A percentile compares a stretch with the other conserved stretches of the same genome.
These are phyloP conservation scores for Amoebophrya sp. DNA, from an alignment of 169 alveolate species.

Conservation along the genomic window DNA sequence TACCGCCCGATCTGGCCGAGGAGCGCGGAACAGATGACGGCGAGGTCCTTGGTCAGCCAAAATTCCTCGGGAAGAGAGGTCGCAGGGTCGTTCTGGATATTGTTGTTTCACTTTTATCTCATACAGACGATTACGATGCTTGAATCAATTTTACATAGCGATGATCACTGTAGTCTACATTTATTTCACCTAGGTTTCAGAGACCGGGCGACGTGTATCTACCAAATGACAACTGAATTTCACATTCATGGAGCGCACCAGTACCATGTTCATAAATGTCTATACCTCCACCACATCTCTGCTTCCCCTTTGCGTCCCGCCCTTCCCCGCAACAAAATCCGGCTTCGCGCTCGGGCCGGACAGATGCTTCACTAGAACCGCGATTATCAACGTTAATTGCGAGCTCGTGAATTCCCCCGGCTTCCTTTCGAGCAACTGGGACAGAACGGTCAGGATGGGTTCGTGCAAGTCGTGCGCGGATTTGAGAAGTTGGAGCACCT, in stretches of 20 bases:
- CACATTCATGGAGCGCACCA: background rate
- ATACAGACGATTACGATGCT: too few species aligned
- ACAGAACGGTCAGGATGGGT: background rate
- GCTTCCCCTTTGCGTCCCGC: too few species aligned
- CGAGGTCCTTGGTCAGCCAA: background rate
- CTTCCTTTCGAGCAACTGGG: background rate
- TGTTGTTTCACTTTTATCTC: too few species aligned
- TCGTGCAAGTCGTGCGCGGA: slow-evolving; percentile 1
- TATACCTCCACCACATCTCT: background rate
- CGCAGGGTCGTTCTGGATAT: too few species aligned
- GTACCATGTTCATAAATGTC: background rate
- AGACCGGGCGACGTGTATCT: too few species aligned
- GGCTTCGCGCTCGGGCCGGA: background rate
- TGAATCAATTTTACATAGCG: too few species aligned
- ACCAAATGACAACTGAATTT: background rate
- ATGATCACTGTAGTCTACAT: too few species aligned
- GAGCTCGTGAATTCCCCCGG: background rate
- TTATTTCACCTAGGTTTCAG: too few species aligned
- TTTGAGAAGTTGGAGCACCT: background rate
- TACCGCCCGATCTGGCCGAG: background rate
- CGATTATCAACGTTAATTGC: background rate
- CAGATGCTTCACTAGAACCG: background rate
- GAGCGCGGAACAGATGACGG: background rate
- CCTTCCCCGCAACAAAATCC: background rate
- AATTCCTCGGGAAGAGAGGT: background rate